Conservation (phyloP, 306 rosid species). For the Trichosanthes truncata region DNA sequence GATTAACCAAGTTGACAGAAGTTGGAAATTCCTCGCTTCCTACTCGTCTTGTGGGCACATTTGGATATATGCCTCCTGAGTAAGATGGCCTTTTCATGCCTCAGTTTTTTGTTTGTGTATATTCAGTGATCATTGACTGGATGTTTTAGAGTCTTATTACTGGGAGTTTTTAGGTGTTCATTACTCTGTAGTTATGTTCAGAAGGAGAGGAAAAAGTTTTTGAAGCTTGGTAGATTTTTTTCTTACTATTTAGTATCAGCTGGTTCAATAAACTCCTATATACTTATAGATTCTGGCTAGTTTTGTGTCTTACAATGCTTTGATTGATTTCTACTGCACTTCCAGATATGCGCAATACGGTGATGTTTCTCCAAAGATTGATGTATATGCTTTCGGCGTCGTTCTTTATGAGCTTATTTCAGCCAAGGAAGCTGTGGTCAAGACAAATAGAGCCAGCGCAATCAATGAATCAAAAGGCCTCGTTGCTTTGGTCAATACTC, state of each 20-base stretch:
- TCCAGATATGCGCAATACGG: conserved; percentile 82
- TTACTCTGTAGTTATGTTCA: background rate
- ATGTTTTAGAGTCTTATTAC: background rate
- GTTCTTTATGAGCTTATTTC: conserved; percentile 87
- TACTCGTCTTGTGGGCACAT: conserved; percentile 84
- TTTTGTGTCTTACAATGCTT: background rate
- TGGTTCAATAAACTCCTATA: background rate
- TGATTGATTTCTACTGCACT: conserved; percentile 6
- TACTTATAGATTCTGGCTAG: background rate
- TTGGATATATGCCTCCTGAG: conserved; percentile 97
- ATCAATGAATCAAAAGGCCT: conserved; percentile 61
- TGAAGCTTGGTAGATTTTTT: background rate
- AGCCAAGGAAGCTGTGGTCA: conserved; percentile 70
- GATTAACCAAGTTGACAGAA: conserved; percentile 82
- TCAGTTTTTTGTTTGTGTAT: background rate
- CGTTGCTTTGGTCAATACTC: conserved; percentile 48
- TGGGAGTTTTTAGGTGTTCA: background rate
- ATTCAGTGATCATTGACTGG: background rate
- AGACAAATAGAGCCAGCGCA: conserved; percentile 16
- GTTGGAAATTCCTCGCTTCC: conserved; percentile 74
- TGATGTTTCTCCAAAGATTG: conserved; percentile 73
- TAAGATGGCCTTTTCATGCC: conserved; percentile 22
- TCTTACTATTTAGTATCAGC: background rate
- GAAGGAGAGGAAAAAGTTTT: background rate
- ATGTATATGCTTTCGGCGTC: conserved; percentile 84